A percentile compares a stretch with the other conserved stretches of the same genome.
Evolutionary conservation across 2,329 filamentous ascomycete species (phyloP).

Genomic region (Diaporthe eres): DNA sequence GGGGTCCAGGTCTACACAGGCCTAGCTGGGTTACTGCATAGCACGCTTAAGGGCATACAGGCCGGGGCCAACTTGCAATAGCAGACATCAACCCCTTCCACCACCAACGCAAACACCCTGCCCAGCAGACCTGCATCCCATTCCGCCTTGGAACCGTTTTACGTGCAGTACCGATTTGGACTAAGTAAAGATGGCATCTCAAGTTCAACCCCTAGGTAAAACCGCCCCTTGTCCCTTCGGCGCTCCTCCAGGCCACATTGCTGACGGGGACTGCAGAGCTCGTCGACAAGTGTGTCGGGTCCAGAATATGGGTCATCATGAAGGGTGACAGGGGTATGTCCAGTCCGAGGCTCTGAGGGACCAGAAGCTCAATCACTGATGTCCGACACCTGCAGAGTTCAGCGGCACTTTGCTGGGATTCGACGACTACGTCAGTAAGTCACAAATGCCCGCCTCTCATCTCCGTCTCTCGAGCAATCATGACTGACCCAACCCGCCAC

Average conservation of each 20-base stretch:
- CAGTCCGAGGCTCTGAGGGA: neutral
- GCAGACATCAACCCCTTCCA: slow-evolving; percentile 16
- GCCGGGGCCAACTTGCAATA: slow-evolving; percentile 33
- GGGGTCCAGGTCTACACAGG: neutral
- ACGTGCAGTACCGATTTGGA: neutral
- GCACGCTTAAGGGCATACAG: slow-evolving; percentile 35
- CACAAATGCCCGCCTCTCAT: neutral
- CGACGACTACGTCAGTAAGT: slow-evolving; percentile 99
- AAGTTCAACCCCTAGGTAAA: slow-evolving; percentile 79
- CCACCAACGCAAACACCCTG: slow-evolving; percentile 4
- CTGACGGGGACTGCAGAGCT: slow-evolving; percentile 73
- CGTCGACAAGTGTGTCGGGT: slow-evolving; percentile 99
- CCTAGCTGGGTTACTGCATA: slow-evolving; percentile 15
- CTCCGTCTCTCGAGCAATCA: neutral
- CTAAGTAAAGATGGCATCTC: slow-evolving; percentile 72
- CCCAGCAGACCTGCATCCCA: slow-evolving; percentile 5
- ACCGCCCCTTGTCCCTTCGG: slow-evolving; percentile 20
- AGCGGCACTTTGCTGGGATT: slow-evolving; percentile 94
- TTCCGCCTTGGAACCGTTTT: neutral
- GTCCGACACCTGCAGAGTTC: slow-evolving; percentile 77
- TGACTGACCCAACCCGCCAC: slow-evolving; percentile 31
- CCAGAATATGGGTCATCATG: slow-evolving; percentile 99
- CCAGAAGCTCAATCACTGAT: slow-evolving; percentile 35
- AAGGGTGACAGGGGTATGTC: slow-evolving; percentile 95
- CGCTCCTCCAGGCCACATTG: neutral